A percentile compares a stretch with the other conserved stretches of the same genome.
phyloP scores from a whole-genome alignment of 345 rosid genomes.

The Hibiscus syriacus region DNA sequence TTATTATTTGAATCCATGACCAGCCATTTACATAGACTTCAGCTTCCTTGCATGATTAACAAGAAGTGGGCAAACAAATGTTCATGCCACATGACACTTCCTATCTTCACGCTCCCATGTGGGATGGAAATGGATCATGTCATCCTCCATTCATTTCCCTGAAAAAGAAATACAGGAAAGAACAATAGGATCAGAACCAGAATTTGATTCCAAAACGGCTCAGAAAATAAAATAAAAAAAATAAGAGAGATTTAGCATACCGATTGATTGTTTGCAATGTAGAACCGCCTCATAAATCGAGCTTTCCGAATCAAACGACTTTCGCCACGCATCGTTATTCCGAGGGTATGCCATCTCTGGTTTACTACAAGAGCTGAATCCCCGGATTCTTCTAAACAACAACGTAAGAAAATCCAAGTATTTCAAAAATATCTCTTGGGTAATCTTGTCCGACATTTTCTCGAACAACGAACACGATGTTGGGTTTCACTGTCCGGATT shows the following conservation, averaged over 20 bases:
- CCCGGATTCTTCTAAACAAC: conserved; percentile 42
- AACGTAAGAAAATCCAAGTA: conserved; percentile 69
- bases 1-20: no score
- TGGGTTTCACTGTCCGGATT: conserved; percentile 20
- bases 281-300: conserved; percentile 92
- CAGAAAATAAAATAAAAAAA: background rate
- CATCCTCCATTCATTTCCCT: conserved; percentile 31
- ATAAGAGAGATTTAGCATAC: conserved; percentile 23
- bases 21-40: conserved; percentile 6
- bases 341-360: no score
- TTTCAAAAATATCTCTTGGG: conserved; percentile 52
- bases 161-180: conserved; percentile 10
- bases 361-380: conserved; percentile 17
- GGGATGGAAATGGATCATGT: no score
- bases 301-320: conserved; percentile 76
- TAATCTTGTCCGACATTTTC: conserved; percentile 37
- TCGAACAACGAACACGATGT: conserved; percentile 24
- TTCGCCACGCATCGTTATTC: conserved; percentile 46
- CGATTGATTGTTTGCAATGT: conserved; percentile 86
- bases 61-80: conserved; percentile 19
- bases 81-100: background rate
- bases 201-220: background rate
- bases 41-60: conserved; percentile 15
- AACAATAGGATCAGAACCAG: conserved; percentile 13
- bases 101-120: conserved; percentile 20